These are phyloP conservation scores for Primulina eburnea DNA, from an alignment of 257 asterid species.

Conservation along the genomic window DNA sequence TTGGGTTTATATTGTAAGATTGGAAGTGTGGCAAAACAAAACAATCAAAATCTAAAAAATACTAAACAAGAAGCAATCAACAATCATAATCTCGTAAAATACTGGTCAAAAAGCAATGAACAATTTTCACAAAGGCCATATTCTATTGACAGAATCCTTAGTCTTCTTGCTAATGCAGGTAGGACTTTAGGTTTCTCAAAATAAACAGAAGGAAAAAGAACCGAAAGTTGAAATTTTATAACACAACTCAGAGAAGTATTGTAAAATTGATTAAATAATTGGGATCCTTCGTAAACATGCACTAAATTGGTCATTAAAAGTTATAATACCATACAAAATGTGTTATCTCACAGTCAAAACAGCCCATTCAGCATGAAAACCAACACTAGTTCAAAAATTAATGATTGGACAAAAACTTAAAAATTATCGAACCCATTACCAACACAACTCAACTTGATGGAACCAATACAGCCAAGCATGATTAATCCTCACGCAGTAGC, in stretches of 20 bases:
- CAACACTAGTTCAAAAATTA: neutral
- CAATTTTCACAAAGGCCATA: neutral
- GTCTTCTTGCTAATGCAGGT: neutral
- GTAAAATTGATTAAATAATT: neutral
- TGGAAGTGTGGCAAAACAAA: neutral
- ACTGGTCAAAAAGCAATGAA: neutral
- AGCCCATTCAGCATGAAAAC: neutral
- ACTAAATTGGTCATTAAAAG: neutral
- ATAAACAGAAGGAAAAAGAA: neutral
- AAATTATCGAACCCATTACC: neutral
- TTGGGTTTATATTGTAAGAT: neutral
- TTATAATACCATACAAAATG: neutral
- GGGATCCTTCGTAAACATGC: neutral
- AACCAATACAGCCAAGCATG: neutral
- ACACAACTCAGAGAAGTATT: neutral
- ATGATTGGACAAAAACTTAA: neutral
- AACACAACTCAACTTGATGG: conserved; percentile 10
- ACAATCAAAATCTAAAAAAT: neutral
- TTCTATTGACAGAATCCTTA: neutral
- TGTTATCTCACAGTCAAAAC: neutral
- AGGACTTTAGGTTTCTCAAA: neutral
- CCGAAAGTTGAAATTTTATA: neutral
- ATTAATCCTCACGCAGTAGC: conserved; percentile 15
- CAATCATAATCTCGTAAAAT: too few relatives aligned
- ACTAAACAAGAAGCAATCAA: neutral